A percentile compares a stretch with the other conserved stretches of the same genome.
Evolutionary conservation across 208 protist species (phyloP).

Genomic region (Crithidia fasciculata): DNA sequence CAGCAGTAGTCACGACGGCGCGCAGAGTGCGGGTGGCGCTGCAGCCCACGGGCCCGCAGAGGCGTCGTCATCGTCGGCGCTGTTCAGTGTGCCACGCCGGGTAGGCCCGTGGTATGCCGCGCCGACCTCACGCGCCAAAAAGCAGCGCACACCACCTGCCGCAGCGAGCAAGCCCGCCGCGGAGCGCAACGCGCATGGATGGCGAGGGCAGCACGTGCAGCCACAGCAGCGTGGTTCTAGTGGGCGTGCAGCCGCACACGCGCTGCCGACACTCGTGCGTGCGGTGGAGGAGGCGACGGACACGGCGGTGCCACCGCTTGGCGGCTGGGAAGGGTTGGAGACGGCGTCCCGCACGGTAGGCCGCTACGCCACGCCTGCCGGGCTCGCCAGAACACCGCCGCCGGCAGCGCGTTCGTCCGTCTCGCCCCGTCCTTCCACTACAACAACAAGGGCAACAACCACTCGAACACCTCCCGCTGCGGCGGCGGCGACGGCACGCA

Average conservation of each 20-base stretch:
- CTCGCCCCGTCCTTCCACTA: not conserved
- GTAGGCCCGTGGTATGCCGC: slow-evolving; percentile 30
- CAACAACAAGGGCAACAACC: not conserved
- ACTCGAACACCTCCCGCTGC: not conserved
- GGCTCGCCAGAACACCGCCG: slow-evolving; percentile 7
- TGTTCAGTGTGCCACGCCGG: slow-evolving; percentile 4
- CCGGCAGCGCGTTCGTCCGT: not conserved
- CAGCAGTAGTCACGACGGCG: not conserved
- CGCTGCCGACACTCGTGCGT: not conserved
- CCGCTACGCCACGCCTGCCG: not conserved
- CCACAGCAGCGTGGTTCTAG: not conserved
- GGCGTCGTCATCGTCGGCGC: not conserved
- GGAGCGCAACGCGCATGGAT: not conserved
- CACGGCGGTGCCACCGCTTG: not conserved
- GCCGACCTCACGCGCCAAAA: slow-evolving; percentile 3
- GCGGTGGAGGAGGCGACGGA: not conserved
- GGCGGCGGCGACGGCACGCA: not conserved
- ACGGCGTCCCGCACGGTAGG: not conserved
- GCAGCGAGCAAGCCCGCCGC: not conserved
- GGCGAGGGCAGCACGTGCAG: not conserved
- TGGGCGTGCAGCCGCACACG: not conserved
- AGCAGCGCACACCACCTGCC: not conserved
- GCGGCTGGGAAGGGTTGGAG: too few species aligned
- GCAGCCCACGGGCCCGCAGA: not conserved
- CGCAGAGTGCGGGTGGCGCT: not conserved